phyloP scores from a whole-genome alignment of 371 early-diverging fungal genomes.

The Lichtheimia hyalospora region DNA sequence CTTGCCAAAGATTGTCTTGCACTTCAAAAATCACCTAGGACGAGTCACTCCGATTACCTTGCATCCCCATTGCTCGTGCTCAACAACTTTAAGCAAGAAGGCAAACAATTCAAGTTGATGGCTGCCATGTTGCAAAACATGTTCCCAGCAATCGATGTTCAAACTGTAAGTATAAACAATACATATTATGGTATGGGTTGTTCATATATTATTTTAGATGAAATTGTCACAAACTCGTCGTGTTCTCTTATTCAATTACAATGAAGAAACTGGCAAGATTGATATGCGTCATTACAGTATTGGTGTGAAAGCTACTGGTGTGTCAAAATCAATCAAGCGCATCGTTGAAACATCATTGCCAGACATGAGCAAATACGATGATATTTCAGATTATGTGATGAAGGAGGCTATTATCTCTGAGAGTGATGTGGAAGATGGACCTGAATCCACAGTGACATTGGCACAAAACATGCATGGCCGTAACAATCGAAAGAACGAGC shows the following conservation, averaged over 20 bases:
- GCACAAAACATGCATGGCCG: constrained; percentile 80
- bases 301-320: constrained; percentile 83
- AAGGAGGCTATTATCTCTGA: constrained; percentile 86
- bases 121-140: constrained; percentile 94
- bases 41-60: constrained; percentile 76
- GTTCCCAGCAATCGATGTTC: constrained; percentile 94
- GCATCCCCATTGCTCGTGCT: constrained; percentile 87
- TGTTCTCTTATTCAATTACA: constrained; percentile 90
- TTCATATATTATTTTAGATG: constrained; percentile 56
- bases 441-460: constrained; percentile 77
- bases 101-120: constrained; percentile 87
- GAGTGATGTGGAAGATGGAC: constrained; percentile 92
- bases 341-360: constrained; percentile 78
- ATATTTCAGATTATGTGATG: constrained; percentile 91
- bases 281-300: constrained; percentile 94
- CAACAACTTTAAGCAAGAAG: constrained; percentile 86
- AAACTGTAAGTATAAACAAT: constrained; percentile 58
- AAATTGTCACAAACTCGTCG: constrained; percentile 85
- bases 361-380: constrained; percentile 76
- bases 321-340: constrained; percentile 89
- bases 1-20: constrained; percentile 82
- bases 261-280: constrained; percentile 78
- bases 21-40: constrained; percentile 79
- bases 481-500: constrained; percentile 73
- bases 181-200: neutral